Base-by-base conservation (phyloP, 768 basidiomycete genomes). In the Grammothele lineata region DNA sequence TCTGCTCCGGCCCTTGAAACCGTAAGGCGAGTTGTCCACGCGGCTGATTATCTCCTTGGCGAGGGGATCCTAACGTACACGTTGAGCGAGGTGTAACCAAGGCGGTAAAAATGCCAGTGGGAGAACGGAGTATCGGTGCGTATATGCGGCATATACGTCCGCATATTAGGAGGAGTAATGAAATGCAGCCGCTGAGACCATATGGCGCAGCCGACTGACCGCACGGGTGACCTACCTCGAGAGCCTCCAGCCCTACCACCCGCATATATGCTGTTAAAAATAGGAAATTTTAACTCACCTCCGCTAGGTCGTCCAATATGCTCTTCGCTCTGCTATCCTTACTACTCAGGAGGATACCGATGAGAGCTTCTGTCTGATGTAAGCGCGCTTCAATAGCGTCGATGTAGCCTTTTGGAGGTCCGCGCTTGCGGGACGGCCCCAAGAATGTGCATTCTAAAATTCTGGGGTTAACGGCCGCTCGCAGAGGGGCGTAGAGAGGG, bases 351-450 rank as follows among this genome's bases (percentile, higher is more conserved):
- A 94, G 70, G 48, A 92, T 85, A 43, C 91, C 92, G 23, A 95
- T 72, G 34, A 95, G 72, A 0, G 92, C 92, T 63, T 95, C 92
- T 15, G 91, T 89, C 60, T 94, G 89, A 56, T 95, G 92, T 5
- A 95, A 70, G 12, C 90, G 80, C 12, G 87, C 87, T 66, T 95
- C 92, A 57, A 95, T 92, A 23, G 91, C 91, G 59, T 94, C 91
- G 60, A 95, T 93, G 71, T 95, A 95, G 1, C 92, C 92, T 61
- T 90, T 91, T n/a, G 89, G 87, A 3, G 87, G 87, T 2, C 91
- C 91, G 54, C 91, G 84, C 62, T 87, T 87, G 56, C 85, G 78
- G 11, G 86, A 87, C 7, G 85, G 85, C 2, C 84, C 85, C 33
- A 88, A 72, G 65, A 86, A 88, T 0, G 87, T 87, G 60, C 86